Evolutionary conservation across 192 early-diverging fungal species (phyloP).

Genomic region (Ambispora gerdemannii): DNA sequence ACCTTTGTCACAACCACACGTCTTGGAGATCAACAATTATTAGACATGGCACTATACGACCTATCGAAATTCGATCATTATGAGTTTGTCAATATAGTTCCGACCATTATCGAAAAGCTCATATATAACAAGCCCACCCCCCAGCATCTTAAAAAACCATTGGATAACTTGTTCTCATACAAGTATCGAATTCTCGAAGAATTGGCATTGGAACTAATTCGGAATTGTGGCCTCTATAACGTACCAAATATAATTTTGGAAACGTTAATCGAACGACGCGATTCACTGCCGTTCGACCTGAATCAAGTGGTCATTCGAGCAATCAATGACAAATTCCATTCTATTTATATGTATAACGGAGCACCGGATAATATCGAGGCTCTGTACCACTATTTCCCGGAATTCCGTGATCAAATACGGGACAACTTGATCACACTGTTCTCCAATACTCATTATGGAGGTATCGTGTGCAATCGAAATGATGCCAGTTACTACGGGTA

Average conservation of each 20-base stretch:
- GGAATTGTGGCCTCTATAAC: conserved; percentile 12
- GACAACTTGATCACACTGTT: not conserved
- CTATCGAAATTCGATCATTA: conserved; percentile 10
- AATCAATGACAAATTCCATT: conserved; percentile 14
- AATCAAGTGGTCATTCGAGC: not conserved
- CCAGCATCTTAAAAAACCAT: conserved; percentile 2
- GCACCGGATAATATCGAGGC: conserved; percentile 9
- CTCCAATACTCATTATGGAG: not conserved
- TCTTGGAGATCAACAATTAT: conserved; percentile 2
- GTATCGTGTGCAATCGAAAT: not conserved
- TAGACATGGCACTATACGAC: conserved; percentile 3
- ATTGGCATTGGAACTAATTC: conserved; percentile 6
- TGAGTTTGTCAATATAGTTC: not conserved
- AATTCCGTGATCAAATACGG: not conserved
- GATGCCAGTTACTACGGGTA: conserved; percentile 19
- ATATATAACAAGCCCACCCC: conserved; percentile 16
- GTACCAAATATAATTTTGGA: conserved; percentile 7
- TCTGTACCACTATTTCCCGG: conserved; percentile 3
- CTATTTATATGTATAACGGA: not conserved
- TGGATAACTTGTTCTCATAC: not conserved
- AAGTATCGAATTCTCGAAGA: conserved; percentile 1
- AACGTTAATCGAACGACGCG: not conserved
- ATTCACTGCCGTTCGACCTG: not conserved
- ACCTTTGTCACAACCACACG: conserved; percentile 9
- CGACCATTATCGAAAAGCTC: not conserved